These are phyloP conservation scores for Malbranchea cinnamomea DNA, from an alignment of 2,329 filamentous ascomycete species.

Conservation along the genomic window DNA sequence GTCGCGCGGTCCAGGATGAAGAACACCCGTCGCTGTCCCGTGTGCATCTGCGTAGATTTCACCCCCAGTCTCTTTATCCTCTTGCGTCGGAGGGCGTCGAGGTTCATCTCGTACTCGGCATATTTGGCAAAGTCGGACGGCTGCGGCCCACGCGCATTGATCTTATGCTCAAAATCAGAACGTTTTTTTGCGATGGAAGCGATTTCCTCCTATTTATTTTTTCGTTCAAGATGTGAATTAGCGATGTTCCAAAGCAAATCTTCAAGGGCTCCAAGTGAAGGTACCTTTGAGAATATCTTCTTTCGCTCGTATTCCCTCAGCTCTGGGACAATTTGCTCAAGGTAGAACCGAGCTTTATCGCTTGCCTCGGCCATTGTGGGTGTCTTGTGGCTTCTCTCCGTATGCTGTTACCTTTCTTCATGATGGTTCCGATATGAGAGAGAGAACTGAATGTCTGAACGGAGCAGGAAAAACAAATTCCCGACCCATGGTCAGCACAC, in stretches of 20 bases:
- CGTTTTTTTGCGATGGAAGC: constrained; percentile 75
- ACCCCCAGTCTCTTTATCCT: constrained; percentile 69
- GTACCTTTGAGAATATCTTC: constrained; percentile 69
- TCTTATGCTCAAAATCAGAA: constrained; percentile 81
- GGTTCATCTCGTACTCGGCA: constrained; percentile 53
- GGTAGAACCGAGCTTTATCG: constrained; percentile 88
- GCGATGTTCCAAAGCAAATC: not conserved
- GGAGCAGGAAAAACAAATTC: not conserved
- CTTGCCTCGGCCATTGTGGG: constrained; percentile 60
- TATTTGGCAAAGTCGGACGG: constrained; percentile 74
- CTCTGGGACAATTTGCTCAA: constrained; percentile 84
- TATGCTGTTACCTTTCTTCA: not conserved
- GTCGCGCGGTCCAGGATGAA: constrained; percentile 80
- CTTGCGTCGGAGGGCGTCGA: constrained; percentile 64
- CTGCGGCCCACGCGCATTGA: constrained; percentile 65
- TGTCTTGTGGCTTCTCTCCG: not conserved
- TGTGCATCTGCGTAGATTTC: constrained; percentile 52
- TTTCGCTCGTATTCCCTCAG: constrained; percentile 86
- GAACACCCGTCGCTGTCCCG: constrained; percentile 70
- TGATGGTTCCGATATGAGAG: not conserved
- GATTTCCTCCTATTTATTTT: constrained; percentile 90
- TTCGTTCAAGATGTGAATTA: constrained; percentile 7
- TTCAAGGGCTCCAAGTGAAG: constrained; percentile 9
- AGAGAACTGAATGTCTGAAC: not conserved
- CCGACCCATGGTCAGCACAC: no score